phyloP scores from a whole-genome alignment of 371 early-diverging fungal genomes.

The Mortierella sp. region DNA sequence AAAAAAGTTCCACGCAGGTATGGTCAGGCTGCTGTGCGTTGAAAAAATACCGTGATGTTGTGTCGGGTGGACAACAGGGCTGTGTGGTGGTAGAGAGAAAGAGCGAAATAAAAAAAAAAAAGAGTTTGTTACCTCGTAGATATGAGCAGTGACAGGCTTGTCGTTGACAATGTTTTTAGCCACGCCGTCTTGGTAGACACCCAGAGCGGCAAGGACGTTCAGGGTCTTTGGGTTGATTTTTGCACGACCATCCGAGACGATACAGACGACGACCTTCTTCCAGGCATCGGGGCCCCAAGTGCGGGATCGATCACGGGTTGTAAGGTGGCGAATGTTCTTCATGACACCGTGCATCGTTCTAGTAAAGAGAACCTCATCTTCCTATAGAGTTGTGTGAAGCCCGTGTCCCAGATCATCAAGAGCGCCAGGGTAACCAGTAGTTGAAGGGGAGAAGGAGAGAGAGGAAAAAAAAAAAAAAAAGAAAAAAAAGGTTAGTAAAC shows the following conservation, averaged over 20 bases:
- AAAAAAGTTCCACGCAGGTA: no score
- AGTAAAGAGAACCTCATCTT: slow-evolving; percentile 76
- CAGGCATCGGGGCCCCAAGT: slow-evolving; percentile 76
- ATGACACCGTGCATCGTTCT: slow-evolving; percentile 78
- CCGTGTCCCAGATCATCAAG: neutral
- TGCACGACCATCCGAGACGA: slow-evolving; percentile 70
- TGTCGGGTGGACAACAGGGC: neutral
- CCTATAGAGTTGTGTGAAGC: slow-evolving; percentile 39
- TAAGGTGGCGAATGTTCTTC: slow-evolving; percentile 79
- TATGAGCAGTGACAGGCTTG: slow-evolving; percentile 76
- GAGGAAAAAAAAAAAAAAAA: neutral
- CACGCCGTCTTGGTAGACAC: slow-evolving; percentile 84
- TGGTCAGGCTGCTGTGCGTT: no score
- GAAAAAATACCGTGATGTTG: no score
- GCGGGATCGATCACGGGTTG: slow-evolving; percentile 62
- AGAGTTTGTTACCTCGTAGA: slow-evolving; percentile 70
- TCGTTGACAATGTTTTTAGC: slow-evolving; percentile 76
- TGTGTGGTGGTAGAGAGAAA: neutral
- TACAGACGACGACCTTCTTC: slow-evolving; percentile 81
- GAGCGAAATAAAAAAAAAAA: neutral
- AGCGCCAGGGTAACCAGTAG: neutral
- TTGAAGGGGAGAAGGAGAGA: neutral
- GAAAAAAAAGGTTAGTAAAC: neutral
- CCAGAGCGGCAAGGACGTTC: slow-evolving; percentile 80
- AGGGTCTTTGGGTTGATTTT: slow-evolving; percentile 75